Evolutionary conservation across 2,329 filamentous ascomycete genomes (phyloP).

Genomic region (Epichloe sp.): DNA sequence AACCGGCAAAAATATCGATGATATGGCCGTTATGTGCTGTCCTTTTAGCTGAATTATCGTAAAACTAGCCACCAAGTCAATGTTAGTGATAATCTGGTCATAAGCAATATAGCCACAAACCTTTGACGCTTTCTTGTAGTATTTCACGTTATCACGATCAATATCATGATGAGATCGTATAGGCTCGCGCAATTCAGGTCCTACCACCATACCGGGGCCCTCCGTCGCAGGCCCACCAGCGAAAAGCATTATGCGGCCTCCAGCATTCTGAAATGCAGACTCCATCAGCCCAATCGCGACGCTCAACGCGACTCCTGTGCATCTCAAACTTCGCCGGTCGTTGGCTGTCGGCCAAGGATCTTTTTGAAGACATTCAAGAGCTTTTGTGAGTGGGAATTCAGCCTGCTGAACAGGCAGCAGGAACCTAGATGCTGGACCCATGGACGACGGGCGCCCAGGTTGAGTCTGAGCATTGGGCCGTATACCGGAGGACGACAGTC

Average conservation of each 20-base stretch:
- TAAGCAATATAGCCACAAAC: constrained; percentile 28
- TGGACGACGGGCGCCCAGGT: constrained; percentile 60
- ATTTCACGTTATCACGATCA: constrained; percentile 96
- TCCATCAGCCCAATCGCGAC: constrained; percentile 88
- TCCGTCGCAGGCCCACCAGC: constrained; percentile 90
- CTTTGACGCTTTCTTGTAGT: constrained; percentile 98
- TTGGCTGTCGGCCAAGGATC: constrained; percentile 96
- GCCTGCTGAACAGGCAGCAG: constrained; percentile 88
- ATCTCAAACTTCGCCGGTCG: constrained; percentile 79
- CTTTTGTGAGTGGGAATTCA: constrained; percentile 94
- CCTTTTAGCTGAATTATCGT: constrained; percentile 85
- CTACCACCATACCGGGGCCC: constrained; percentile 92
- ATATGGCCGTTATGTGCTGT: constrained; percentile 94
- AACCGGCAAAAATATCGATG: constrained; percentile 95
- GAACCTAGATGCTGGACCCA: constrained; percentile 78
- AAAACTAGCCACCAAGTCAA: constrained; percentile 48
- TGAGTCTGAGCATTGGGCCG: constrained; percentile 64
- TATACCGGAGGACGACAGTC: constrained; percentile 57
- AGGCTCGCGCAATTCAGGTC: constrained; percentile 86
- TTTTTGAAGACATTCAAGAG: constrained; percentile 85
- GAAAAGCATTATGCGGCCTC: constrained; percentile 94
- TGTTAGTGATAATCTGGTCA: not conserved
- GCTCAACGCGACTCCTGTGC: constrained; percentile 90
- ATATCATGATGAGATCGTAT: constrained; percentile 98
- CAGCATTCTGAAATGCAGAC: constrained; percentile 89